Evolutionary conservation across 2,329 filamentous ascomycete species (phyloP).

Genomic region (Pochonia chlamydosporia): DNA sequence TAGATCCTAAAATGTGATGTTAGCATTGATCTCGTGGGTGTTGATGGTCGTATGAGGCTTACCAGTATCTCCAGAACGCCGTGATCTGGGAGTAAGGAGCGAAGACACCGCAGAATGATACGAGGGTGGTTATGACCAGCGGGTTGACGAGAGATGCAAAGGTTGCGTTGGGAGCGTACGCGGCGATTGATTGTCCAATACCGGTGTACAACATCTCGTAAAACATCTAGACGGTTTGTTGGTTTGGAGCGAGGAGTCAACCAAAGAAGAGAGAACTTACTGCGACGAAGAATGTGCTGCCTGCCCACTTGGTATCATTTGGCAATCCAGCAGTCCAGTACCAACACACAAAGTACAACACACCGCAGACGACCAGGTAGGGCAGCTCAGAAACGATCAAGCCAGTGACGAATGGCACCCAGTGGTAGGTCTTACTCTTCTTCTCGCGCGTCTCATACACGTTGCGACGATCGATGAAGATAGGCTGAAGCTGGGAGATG

Average conservation of each 20-base stretch:
- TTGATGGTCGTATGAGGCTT: neutral
- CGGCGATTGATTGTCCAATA: conserved; percentile 58
- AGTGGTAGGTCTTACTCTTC: conserved; percentile 57
- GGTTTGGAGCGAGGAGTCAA: neutral
- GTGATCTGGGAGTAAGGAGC: conserved; percentile 60
- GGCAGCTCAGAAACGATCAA: conserved; percentile 43
- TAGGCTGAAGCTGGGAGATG: conserved; percentile 52
- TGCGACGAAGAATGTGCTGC: conserved; percentile 42
- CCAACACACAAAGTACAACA: conserved; percentile 48
- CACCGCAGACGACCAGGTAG: conserved; percentile 36
- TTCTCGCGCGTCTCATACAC: conserved; percentile 55
- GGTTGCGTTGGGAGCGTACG: conserved; percentile 55
- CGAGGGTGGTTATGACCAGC: conserved; percentile 49
- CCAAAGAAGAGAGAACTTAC: neutral
- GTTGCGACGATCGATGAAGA: conserved; percentile 50
- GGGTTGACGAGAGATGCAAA: conserved; percentile 55
- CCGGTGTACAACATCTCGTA: conserved; percentile 57
- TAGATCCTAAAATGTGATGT: conserved; percentile 38
- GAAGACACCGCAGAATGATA: conserved; percentile 70
- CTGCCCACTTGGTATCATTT: conserved; percentile 34
- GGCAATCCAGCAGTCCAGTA: conserved; percentile 53
- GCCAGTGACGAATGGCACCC: conserved; percentile 52
- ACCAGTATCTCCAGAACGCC: conserved; percentile 59
- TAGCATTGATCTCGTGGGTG: neutral
- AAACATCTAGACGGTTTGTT: conserved; percentile 31